A percentile compares a stretch with the other conserved stretches of the same genome.
phyloP scores from a whole-genome alignment of 768 basidiomycete species.

The Termitomyces sp. region DNA sequence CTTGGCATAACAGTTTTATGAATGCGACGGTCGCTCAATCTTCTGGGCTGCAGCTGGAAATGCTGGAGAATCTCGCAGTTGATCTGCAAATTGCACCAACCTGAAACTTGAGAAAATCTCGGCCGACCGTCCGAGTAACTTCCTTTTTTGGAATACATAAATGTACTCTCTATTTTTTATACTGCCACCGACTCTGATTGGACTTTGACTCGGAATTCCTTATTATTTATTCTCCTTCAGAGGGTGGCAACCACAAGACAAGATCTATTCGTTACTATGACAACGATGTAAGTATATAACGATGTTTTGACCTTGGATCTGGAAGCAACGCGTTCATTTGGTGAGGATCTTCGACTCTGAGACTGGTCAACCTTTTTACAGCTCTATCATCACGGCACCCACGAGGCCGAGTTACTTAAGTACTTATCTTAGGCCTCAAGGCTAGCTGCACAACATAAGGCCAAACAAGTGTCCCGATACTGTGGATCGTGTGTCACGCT shows the following conservation, averaged over 20 bases:
- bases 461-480: neutral
- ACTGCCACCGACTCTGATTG: neutral
- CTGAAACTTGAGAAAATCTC: too few species aligned
- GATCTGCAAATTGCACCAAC: too few species aligned
- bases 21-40: too few species aligned
- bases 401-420: neutral
- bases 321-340: too few species aligned
- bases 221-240: neutral
- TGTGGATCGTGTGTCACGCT: neutral
- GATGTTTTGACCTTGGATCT: neutral
- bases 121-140: too few species aligned
- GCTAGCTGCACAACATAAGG: constrained; percentile 1
- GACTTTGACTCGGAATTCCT: neutral
- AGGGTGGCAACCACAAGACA: neutral
- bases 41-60: neutral
- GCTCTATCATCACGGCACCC: neutral
- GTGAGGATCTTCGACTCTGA: neutral
- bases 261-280: too few species aligned
- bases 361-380: neutral
- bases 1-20: neutral
- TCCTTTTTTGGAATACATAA: neutral
- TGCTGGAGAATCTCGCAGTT: neutral
- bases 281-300: neutral
- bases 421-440: neutral
- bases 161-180: neutral